phyloP scores from a whole-genome alignment of 495 filamentous ascomycete species.

The Parachaetomium inaequale region DNA sequence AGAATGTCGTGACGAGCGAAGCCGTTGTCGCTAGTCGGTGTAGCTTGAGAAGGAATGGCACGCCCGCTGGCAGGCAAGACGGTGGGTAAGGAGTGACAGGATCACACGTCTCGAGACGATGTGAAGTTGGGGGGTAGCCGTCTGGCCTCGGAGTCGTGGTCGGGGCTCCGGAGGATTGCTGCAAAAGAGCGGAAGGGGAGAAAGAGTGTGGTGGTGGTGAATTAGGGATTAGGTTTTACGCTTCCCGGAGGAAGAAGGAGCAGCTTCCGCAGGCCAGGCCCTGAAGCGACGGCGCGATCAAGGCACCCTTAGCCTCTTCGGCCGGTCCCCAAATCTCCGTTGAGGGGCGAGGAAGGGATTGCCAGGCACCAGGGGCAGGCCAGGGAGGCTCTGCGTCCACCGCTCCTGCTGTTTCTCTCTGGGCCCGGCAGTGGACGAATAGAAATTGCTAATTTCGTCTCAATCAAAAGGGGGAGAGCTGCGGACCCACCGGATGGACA shows the following conservation, averaged over 20 bases:
- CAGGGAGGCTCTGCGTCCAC: conserved; percentile 14
- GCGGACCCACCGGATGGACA: conserved; percentile 6
- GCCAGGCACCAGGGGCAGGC: conserved; percentile 18
- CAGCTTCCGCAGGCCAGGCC: conserved; percentile 13
- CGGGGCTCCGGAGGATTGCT: conserved; percentile 12
- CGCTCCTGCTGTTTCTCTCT: not conserved
- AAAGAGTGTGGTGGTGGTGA: conserved; percentile 13
- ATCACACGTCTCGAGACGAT: conserved; percentile 35
- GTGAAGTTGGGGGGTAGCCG: conserved; percentile 32
- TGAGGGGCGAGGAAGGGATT: conserved; percentile 19
- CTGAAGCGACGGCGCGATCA: conserved; percentile 18
- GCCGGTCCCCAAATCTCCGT: conserved; percentile 33
- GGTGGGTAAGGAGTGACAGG: conserved; percentile 33
- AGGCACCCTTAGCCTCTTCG: conserved; percentile 10
- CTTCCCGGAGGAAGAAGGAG: conserved; percentile 9
- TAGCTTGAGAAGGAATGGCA: conserved; percentile 41
- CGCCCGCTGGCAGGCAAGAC: conserved; percentile 45
- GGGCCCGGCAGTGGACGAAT: conserved; percentile 29
- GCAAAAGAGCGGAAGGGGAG: conserved; percentile 24
- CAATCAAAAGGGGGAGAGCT: conserved; percentile 30
- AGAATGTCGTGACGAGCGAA: conserved; percentile 30
- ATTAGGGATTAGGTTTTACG: conserved; percentile 27
- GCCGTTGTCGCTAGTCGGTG: conserved; percentile 18
- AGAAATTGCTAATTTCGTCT: conserved; percentile 37
- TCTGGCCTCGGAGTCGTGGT: conserved; percentile 20